Percentiles rank a stretch among this genome's conserved stretches.
Evolutionary conservation across 331 rosid genomes (phyloP).

Genomic region (Dryas integrifolia): DNA sequence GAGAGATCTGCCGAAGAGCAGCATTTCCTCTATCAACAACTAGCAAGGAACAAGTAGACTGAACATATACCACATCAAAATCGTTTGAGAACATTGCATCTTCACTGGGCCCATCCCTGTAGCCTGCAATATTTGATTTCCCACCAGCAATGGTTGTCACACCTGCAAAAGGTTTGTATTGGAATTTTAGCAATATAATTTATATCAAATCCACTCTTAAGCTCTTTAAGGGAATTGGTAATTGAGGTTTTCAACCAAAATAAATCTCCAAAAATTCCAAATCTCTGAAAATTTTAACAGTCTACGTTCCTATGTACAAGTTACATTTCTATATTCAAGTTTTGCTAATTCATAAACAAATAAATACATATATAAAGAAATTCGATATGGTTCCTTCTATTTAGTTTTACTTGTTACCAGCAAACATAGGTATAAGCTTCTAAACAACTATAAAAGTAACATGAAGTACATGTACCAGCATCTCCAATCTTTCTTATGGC

Average conservation of each 20-base stretch:
- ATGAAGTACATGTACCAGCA: conserved; percentile 52
- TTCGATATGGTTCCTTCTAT: conserved; percentile 3
- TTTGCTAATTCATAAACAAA: conserved; percentile 1
- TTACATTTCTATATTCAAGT: background rate
- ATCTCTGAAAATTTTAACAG: background rate
- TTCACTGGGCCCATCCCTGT: conserved; percentile 95
- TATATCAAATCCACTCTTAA: conserved; percentile 5
- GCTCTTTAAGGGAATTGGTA: conserved; percentile 14
- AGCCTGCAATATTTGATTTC: conserved; percentile 85
- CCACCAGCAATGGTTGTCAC: conserved; percentile 98
- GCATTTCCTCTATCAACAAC: conserved; percentile 97
- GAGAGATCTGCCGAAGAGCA: conserved; percentile 89
- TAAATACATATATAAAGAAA: background rate
- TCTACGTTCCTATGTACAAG: background rate
- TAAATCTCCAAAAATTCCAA: background rate
- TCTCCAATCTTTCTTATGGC: conserved; percentile 97
- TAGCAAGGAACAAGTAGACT: conserved; percentile 84
- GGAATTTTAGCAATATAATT: conserved; percentile 7
- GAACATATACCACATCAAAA: conserved; percentile 80
- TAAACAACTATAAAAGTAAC: conserved; percentile 20
- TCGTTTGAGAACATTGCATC: conserved; percentile 96
- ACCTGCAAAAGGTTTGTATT: conserved; percentile 45
- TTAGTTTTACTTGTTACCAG: conserved; percentile 14
- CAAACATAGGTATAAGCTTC: conserved; percentile 18
- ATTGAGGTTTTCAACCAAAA: background rate